Evolutionary conservation across 2,329 filamentous ascomycete genomes (phyloP).

Genomic region (Verticillium isaacii): DNA sequence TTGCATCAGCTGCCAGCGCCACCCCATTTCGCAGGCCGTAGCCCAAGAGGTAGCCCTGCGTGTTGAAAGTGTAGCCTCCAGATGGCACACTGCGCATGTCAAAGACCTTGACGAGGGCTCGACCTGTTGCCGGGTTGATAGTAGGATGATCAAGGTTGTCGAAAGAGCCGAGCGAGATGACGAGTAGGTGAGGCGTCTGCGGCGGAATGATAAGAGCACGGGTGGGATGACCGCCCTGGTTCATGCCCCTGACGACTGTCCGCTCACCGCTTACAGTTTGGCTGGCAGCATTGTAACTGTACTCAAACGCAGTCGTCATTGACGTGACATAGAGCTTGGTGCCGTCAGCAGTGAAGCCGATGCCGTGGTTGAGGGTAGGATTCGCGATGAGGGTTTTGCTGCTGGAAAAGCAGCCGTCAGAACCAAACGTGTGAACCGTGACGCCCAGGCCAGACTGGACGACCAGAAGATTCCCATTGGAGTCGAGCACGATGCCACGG

Average conservation of each 20-base stretch:
- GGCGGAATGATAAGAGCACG: conserved; percentile 30
- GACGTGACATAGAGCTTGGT: conserved; percentile 32
- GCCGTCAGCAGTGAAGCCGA: conserved; percentile 32
- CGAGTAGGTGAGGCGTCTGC: conserved; percentile 28
- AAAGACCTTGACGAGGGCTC: conserved; percentile 38
- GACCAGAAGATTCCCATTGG: conserved; percentile 31
- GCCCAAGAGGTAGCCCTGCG: conserved; percentile 30
- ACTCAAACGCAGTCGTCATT: conserved; percentile 43
- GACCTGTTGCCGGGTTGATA: conserved; percentile 24
- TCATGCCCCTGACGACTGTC: conserved; percentile 32
- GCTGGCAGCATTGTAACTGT: conserved; percentile 49
- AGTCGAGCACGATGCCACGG: conserved; percentile 30
- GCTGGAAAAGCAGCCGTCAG: conserved; percentile 33
- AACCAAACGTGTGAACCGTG: conserved; percentile 33
- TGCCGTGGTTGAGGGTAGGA: conserved; percentile 32
- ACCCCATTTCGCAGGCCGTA: conserved; percentile 57
- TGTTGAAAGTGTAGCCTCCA: conserved; percentile 31
- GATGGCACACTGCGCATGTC: conserved; percentile 29
- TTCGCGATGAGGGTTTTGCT: conserved; percentile 29
- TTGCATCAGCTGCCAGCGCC: conserved; percentile 48
- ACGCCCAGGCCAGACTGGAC: conserved; percentile 29
- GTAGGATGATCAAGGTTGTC: conserved; percentile 31
- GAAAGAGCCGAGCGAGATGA: conserved; percentile 33
- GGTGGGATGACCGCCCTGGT: conserved; percentile 30
- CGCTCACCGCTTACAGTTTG: conserved; percentile 39